Evolutionary conservation across 768 basidiomycete genomes (phyloP).

Genomic region (Lactarius quietus): DNA sequence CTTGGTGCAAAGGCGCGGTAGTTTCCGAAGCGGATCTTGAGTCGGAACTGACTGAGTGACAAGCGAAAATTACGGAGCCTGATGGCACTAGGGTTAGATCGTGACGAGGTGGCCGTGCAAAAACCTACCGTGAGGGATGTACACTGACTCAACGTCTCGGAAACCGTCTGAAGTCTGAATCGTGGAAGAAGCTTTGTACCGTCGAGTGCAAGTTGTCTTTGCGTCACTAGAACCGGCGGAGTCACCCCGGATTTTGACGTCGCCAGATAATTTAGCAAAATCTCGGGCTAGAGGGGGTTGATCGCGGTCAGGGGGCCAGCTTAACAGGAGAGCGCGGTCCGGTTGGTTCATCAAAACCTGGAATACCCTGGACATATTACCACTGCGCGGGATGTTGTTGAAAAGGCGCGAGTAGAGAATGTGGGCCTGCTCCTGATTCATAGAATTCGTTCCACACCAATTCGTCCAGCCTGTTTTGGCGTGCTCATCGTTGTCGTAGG

Average conservation of each 20-base stretch:
- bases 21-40: conserved; percentile 26
- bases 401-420: conserved; percentile 58
- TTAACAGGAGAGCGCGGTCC: conserved; percentile 56
- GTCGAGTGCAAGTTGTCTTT: conserved; percentile 82
- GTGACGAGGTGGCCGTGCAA: conserved; percentile 24
- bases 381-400: conserved; percentile 49
- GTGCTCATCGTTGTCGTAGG: conserved; percentile 70
- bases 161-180: conserved; percentile 49
- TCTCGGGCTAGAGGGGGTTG: conserved; percentile 38
- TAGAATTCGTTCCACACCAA: conserved; percentile 78
- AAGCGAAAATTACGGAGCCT: conserved; percentile 71
- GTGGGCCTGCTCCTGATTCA: conserved; percentile 55
- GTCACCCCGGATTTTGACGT: conserved; percentile 57
- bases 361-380: conserved; percentile 61
- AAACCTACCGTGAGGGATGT: conserved; percentile 80
- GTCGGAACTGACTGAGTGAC: conserved; percentile 57
- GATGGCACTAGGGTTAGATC: conserved; percentile 22
- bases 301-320: conserved; percentile 69
- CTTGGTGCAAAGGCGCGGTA: conserved; percentile 23
- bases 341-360: conserved; percentile 69
- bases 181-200: conserved; percentile 70
- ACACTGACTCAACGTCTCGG: conserved; percentile 78
- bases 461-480: conserved; percentile 78
- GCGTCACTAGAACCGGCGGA: conserved; percentile 57
- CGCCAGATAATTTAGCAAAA: conserved; percentile 58